These are phyloP conservation scores for Geotrichum reessii DNA, from an alignment of 1,139 yeast species.

Conservation along the genomic window DNA sequence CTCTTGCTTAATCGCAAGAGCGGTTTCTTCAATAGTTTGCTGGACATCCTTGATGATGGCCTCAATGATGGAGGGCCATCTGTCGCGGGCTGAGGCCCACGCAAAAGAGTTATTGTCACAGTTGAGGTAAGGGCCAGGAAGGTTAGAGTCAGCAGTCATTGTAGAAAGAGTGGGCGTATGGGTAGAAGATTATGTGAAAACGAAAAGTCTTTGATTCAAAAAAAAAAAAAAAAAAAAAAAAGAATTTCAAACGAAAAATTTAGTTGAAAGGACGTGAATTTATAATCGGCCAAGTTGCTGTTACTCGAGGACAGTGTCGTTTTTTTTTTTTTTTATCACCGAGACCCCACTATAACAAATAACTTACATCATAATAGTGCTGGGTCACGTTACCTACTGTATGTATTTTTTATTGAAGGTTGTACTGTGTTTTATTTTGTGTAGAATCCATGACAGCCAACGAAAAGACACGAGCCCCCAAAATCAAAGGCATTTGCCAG, in stretches of 20 bases:
- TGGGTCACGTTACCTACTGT: not conserved
- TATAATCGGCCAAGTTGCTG: not conserved
- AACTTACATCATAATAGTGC: not conserved
- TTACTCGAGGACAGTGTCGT: not conserved
- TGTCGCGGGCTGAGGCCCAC: constrained; percentile 62
- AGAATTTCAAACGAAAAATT: not conserved
- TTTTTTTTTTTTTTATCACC: not conserved
- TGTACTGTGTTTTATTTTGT: not conserved
- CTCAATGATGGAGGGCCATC: constrained; percentile 83
- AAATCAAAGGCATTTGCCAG: not conserved
- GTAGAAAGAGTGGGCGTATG: not conserved
- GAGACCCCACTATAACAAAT: not conserved
- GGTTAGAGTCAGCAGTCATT: constrained; percentile 2
- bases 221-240: not conserved
- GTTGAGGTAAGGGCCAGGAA: constrained; percentile 41
- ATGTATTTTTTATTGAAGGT: not conserved
- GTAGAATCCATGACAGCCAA: not conserved
- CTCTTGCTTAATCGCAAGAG: constrained; percentile 25
- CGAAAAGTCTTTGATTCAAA: not conserved
- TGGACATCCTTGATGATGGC: constrained; percentile 60
- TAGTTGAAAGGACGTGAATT: not conserved
- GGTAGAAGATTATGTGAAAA: not conserved
- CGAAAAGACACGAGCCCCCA: not conserved
- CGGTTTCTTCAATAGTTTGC: constrained; percentile 31
- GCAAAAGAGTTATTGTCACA: constrained; percentile 77